Evolutionary conservation across 805 yeast species (phyloP).

Genomic region (Lipomyces orientalis): DNA sequence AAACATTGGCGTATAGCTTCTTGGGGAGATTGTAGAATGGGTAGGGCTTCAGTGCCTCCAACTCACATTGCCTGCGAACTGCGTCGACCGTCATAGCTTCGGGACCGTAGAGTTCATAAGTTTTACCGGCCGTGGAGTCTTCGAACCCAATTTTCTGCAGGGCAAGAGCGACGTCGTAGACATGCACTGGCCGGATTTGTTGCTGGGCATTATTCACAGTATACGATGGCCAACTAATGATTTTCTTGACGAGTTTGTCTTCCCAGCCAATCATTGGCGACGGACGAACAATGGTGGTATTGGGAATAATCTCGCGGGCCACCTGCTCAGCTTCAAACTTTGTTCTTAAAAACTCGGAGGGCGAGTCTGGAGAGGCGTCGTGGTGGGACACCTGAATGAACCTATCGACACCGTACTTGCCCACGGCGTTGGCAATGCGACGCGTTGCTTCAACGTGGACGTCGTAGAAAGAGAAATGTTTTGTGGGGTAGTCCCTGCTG

Average conservation of each 20-base stretch:
- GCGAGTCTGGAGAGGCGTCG: slow-evolving; percentile 71
- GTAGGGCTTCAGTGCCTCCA: slow-evolving; percentile 56
- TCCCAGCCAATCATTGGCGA: slow-evolving; percentile 78
- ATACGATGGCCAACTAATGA: slow-evolving; percentile 64
- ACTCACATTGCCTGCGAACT: slow-evolving; percentile 72
- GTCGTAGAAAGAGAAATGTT: slow-evolving; percentile 74
- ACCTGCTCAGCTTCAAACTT: slow-evolving; percentile 71
- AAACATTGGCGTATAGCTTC: slow-evolving; percentile 46
- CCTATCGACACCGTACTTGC: slow-evolving; percentile 73
- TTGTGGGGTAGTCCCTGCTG: slow-evolving; percentile 77
- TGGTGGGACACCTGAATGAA: slow-evolving; percentile 79
- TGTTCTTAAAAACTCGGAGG: slow-evolving; percentile 75
- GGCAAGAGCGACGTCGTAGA: slow-evolving; percentile 76
- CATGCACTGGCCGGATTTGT: slow-evolving; percentile 73
- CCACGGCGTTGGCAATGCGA: slow-evolving; percentile 75
- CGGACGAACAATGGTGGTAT: slow-evolving; percentile 84
- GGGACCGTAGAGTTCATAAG: slow-evolving; percentile 77
- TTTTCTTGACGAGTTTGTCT: slow-evolving; percentile 67
- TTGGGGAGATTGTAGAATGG: slow-evolving; percentile 51
- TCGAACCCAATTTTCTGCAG: slow-evolving; percentile 79
- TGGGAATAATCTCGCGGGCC: slow-evolving; percentile 70
- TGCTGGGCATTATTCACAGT: slow-evolving; percentile 70
- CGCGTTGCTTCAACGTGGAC: slow-evolving; percentile 79
- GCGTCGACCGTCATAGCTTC: slow-evolving; percentile 65
- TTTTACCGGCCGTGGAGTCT: slow-evolving; percentile 77